Base-by-base conservation (phyloP, 2,329 filamentous ascomycete genomes). In the Raffaelea arxii region DNA sequence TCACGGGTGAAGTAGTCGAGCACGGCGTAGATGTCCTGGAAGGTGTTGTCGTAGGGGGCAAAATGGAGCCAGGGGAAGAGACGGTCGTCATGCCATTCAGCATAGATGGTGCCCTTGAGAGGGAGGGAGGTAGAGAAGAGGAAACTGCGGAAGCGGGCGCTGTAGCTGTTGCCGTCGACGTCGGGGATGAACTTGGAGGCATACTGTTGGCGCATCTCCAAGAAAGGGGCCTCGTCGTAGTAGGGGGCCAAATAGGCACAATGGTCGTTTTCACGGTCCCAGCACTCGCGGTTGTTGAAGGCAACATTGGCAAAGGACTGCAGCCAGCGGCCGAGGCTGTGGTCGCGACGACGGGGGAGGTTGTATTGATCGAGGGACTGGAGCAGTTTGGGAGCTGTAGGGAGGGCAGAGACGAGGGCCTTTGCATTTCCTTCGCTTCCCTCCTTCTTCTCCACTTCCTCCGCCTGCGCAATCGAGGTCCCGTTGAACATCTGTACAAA, bases 11-110 rank as follows among this genome's bases (percentile, higher is more conserved):
- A 84, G 59, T 80, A 86, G 41, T 81, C 76, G 56, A 85, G 63
- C 10, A 82, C 69, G 4, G 71, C 72, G 53, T 83, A 86, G 3
- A 86, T 58, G 42, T 86, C 84, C 43, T 74, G 65, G 50, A 77
- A 83, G 2, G 75, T 74, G 54, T 82, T 82, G 58, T 85, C 80
- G 56, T 87, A 70, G 3, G 84, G 84, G 1, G 81, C 75, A 53
- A 84, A 87, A 61, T 88, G 84, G 49, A 74, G 66, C 84, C 84
- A 88, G 0, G 82, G 76, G 11, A 78, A 65, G 1, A 87, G 66
- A 7, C 84, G 71, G 37, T 77, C 73, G 57, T 86, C 82, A 58
- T 86, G 83, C 84, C 84, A 87, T 58, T 88, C 84, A 6, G 75
- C 66, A 59, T 84, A 87, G 40, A 87, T 71, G 2, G 83, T 86